Evolutionary conservation across 768 basidiomycete species (phyloP).

Genomic region (Guyanaporus albipodus): DNA sequence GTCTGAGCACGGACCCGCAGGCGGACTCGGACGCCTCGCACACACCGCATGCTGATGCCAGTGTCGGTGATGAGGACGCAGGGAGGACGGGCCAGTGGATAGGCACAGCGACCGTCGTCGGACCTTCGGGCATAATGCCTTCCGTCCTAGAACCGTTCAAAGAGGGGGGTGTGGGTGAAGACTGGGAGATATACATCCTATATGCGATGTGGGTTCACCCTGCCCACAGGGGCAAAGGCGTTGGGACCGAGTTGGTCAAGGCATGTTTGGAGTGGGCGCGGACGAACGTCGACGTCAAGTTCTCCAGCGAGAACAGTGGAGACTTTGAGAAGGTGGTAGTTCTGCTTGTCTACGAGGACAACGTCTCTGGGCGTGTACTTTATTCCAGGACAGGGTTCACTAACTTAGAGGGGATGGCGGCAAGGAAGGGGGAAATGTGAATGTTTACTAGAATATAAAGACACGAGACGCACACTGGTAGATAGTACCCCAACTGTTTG

Average conservation of each 20-base stretch:
- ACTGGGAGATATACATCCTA: conserved; percentile 21
- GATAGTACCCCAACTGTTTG: neutral
- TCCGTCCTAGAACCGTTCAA: conserved; percentile 8
- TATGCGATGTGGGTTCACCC: conserved; percentile 29
- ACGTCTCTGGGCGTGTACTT: conserved; percentile 14
- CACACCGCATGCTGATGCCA: neutral
- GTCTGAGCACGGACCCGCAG: conserved; percentile 12
- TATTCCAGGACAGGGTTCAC: conserved; percentile 23
- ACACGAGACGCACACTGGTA: too few relatives aligned
- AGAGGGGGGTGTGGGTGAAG: conserved; percentile 7
- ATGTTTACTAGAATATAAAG: conserved; percentile 33
- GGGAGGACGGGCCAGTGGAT: conserved; percentile 16
- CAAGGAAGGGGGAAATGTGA: conserved; percentile 13
- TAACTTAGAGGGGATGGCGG: conserved; percentile 6
- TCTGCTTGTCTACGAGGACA: conserved; percentile 14
- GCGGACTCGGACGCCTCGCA: neutral
- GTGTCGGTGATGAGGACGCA: neutral
- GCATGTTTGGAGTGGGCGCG: conserved; percentile 26
- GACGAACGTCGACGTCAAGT: conserved; percentile 13
- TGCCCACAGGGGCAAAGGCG: conserved; percentile 23
- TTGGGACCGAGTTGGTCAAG: conserved; percentile 15
- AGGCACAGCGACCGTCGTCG: conserved; percentile 11
- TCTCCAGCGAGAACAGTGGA: neutral
- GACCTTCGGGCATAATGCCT: conserved; percentile 12
- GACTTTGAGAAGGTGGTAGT: conserved; percentile 15